phyloP scores from a whole-genome alignment of 1,284 basidiomycete genomes.

The Agaricales sp. region DNA sequence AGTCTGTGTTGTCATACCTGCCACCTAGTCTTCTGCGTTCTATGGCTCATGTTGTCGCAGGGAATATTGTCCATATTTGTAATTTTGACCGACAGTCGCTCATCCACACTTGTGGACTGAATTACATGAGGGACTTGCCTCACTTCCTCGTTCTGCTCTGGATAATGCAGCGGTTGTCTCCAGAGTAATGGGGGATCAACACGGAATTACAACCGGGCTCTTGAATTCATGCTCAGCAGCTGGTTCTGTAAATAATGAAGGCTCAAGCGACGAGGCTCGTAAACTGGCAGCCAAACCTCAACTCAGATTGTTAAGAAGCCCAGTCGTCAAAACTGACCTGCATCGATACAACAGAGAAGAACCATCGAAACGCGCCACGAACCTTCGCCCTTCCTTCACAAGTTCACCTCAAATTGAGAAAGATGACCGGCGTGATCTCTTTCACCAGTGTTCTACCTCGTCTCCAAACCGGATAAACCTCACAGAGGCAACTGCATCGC shows the following conservation, averaged over 20 bases:
- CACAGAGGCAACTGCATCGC: background rate
- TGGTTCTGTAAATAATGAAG: too few relatives aligned
- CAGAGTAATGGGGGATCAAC: conserved; percentile 18
- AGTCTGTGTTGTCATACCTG: conserved; percentile 7
- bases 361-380: background rate
- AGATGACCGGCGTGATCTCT: too few relatives aligned
- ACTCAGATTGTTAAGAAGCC: too few relatives aligned
- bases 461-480: background rate
- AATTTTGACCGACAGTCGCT: conserved; percentile 18
- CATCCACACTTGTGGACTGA: conserved; percentile 17
- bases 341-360: background rate
- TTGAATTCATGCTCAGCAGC: background rate
- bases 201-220: background rate
- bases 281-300: background rate
- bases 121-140: conserved; percentile 20
- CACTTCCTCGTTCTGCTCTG: conserved; percentile 21
- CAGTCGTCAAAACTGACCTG: background rate
- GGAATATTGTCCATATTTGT: conserved; percentile 16
- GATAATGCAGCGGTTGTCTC: conserved; percentile 19
- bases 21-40: background rate
- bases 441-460: background rate
- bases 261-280: background rate
- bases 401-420: too few relatives aligned
- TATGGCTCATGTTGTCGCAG: conserved; percentile 5
- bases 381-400: background rate